Base-by-base conservation (phyloP, 257 asterid genomes). In the Thymus quinquecostatus region DNA sequence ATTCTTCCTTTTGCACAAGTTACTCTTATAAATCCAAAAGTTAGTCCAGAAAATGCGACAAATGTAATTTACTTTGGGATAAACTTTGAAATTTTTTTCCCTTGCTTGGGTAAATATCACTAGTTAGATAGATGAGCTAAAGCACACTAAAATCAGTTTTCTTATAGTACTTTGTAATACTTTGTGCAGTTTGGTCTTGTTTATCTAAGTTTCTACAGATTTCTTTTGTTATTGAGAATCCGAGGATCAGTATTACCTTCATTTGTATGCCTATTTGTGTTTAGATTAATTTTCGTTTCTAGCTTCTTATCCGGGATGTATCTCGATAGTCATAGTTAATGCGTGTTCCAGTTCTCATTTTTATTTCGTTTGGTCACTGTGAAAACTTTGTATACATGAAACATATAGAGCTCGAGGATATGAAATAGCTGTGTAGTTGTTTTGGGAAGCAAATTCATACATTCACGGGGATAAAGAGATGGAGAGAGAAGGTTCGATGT, bases 71-170 rank as follows among this genome's bases (percentile, higher is more conserved):
- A 5, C 28, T 49, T 7, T 49, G 28, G 27, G 11, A 48, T 14
- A 74, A 58, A 59, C 63, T 50, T 48, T n/a, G 58, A 13, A 7
- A 21, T 10, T 50, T 34, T 21, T 75, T 14, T 21, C 41, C 54
- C 41, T 51, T 33, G 70, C 47, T 34, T 45, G 6, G 54, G 56
- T 66, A 50, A 21, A 74, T 64, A 62, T 45, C 47, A 65, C 57
- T 48, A 14, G 10, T 59, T 21, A 14, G 63, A 66, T 58, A 60
- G 44, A 66, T 48, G 21, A 21, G 21, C 66, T 29, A 44, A 43
- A 49, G 56, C 48, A 36, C 54, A 27, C 27, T 13, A 33, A 14
- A 43, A 67, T 60, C 33, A 51, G 44, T 41, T 47, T 3, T 66
- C 47, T 74, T 66, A 33, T 44, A 30, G 54, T 10, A n/a, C 59